Evolutionary conservation across 306 rosid genomes (phyloP).

Genomic region (Cucurbita pepo): DNA sequence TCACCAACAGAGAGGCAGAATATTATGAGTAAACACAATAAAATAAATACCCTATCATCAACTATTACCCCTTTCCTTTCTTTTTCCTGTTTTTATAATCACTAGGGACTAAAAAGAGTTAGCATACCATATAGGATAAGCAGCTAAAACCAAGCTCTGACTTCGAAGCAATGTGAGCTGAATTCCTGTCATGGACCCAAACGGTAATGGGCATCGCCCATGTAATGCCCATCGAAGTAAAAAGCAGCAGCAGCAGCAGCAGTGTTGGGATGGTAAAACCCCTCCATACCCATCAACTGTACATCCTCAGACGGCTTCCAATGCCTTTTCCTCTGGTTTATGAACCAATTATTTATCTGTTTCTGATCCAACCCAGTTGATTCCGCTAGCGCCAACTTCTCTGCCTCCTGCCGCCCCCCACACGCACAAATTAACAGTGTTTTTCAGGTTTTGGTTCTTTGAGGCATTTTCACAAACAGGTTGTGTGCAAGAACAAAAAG

Average conservation of each 20-base stretch:
- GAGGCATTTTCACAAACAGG: neutral
- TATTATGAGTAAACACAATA: neutral
- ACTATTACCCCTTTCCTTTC: neutral
- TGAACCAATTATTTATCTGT: conserved; percentile 53
- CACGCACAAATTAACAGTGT: neutral
- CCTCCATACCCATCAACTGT: conserved; percentile 98
- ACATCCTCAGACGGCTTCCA: conserved; percentile 98
- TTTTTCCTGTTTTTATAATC: neutral
- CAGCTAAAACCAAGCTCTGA: neutral
- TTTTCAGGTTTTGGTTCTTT: neutral
- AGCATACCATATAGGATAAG: neutral
- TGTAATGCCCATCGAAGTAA: conserved; percentile 66
- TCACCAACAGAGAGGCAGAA: neutral
- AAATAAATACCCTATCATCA: neutral
- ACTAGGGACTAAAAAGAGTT: neutral
- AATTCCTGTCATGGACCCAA: conserved; percentile 44
- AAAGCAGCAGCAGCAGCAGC: conserved; percentile 37
- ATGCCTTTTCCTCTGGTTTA: conserved; percentile 93
- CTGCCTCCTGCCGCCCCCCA: conserved; percentile 45
- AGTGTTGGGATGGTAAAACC: conserved; percentile 48
- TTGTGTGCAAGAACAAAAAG: neutral
- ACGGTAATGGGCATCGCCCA: conserved; percentile 65
- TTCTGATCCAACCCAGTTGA: conserved; percentile 69
- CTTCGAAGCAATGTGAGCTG: neutral
- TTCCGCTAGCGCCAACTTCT: conserved; percentile 92